Conservation (phyloP, 768 basidiomycete species). For the Mycena filopes region DNA sequence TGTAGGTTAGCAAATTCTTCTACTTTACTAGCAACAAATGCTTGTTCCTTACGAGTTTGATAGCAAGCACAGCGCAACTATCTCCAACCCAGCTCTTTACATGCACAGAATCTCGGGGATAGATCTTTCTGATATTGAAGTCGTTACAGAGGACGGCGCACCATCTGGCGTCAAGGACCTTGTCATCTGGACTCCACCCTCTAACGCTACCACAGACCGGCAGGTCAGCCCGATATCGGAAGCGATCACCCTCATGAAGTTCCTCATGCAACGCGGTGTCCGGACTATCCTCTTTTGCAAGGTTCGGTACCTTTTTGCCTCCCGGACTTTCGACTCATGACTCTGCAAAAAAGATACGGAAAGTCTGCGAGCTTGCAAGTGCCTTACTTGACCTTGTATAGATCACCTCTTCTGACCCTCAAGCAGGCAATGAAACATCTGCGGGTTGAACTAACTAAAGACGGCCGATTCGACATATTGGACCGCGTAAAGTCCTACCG, state of each 20-base stretch:
- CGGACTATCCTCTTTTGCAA: slow-evolving; percentile 92
- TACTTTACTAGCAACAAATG: too few species aligned
- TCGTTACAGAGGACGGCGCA: slow-evolving; percentile 83
- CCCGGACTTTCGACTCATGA: neutral
- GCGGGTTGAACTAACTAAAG: slow-evolving; percentile 73
- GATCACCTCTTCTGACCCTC: slow-evolving; percentile 32
- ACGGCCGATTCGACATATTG: slow-evolving; percentile 81
- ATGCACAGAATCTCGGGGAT: slow-evolving; percentile 84
- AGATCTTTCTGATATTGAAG: slow-evolving; percentile 66
- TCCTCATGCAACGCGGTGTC: slow-evolving; percentile 83
- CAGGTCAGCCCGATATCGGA: slow-evolving; percentile 70
- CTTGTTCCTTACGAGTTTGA: too few species aligned
- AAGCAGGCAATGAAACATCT: slow-evolving; percentile 83
- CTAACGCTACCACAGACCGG: slow-evolving; percentile 65
- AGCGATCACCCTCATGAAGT: slow-evolving; percentile 78
- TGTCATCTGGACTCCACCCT: slow-evolving; percentile 79
- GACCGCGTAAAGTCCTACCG: slow-evolving; percentile 84
- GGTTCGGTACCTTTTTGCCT: slow-evolving; percentile 46
- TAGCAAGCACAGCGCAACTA: too few species aligned
- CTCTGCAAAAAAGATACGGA: slow-evolving; percentile 80
- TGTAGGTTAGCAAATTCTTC: too few species aligned
- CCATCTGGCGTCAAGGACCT: slow-evolving; percentile 85
- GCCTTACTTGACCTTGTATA: neutral
- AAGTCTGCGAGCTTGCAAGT: slow-evolving; percentile 82
- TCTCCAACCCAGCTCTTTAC: slow-evolving; percentile 77